These are phyloP conservation scores for Apiospora sp. DNA, from an alignment of 2,329 filamentous ascomycete genomes.

Conservation along the genomic window DNA sequence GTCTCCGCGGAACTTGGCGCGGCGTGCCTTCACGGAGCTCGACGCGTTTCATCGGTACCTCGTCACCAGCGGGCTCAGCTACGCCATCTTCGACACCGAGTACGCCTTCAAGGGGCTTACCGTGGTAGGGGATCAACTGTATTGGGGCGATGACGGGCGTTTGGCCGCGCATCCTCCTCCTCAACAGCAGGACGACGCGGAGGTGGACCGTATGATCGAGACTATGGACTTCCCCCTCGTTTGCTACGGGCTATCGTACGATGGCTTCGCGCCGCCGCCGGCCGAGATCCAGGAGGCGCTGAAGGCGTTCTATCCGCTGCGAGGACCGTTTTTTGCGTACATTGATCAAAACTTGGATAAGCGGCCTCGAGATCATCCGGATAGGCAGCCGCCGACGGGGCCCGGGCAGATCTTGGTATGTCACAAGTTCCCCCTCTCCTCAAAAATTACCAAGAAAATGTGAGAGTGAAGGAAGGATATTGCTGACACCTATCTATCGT, in stretches of 20 bases:
- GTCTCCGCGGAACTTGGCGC: not conserved
- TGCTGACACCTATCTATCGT: not conserved
- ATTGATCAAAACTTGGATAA: not conserved
- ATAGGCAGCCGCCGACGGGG: not conserved
- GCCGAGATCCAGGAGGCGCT: not conserved
- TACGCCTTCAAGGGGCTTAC: not conserved
- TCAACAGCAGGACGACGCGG: not conserved
- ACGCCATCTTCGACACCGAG: not conserved
- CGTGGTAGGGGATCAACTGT: not conserved
- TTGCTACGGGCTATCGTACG: not conserved
- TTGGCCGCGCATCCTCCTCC: no score
- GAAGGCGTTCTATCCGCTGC: not conserved
- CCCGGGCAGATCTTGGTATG: not conserved
- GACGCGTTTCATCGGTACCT: not conserved
- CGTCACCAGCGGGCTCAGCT: not conserved
- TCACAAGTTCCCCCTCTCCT: not conserved
- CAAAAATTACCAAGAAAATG: no score
- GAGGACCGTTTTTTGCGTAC: not conserved
- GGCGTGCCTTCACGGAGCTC: conserved; percentile 4
- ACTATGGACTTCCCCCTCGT: not conserved
- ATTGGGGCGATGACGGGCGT: not conserved
- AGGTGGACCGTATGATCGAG: not conserved
- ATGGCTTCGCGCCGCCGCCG: not conserved
- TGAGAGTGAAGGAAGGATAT: no score
- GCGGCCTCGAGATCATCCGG: not conserved